A percentile compares a stretch with the other conserved stretches of the same genome.
Conservation (phyloP, 106 monocot species). For the Triglochin maritima region DNA sequence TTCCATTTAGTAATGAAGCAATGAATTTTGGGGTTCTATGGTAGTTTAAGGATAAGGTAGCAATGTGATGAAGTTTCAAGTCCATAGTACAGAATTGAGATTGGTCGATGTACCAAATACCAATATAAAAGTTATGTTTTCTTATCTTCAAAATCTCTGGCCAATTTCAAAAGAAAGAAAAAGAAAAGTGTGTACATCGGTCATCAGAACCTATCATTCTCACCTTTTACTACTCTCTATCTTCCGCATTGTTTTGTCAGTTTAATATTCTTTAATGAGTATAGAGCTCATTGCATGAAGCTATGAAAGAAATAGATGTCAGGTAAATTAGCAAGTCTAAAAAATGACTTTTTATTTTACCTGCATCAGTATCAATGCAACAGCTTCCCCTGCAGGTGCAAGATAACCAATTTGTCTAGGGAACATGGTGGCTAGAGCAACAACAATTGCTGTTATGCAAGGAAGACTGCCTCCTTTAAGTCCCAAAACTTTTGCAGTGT, state of each 20-base stretch:
- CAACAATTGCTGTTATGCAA: conserved; percentile 60
- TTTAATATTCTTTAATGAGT: neutral
- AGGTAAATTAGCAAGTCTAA: neutral
- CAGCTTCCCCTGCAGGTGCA: conserved; percentile 74
- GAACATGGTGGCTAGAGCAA: conserved; percentile 51
- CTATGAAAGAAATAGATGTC: neutral
- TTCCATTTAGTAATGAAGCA: no score
- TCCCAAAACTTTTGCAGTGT: conserved; percentile 30
- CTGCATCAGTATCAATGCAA: conserved; percentile 86
- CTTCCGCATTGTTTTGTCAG: no score
- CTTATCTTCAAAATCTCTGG: no score
- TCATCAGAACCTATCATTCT: neutral
- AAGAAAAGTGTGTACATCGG: neutral
- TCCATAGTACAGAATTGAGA: no score
- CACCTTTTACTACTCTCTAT: no score
- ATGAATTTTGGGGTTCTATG: no score
- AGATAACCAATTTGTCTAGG: conserved; percentile 41
- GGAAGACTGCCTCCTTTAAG: conserved; percentile 74
- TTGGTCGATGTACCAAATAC: no score
- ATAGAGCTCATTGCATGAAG: neutral
- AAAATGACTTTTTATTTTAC: conserved; percentile 6
- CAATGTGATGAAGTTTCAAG: no score
- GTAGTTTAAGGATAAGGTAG: no score
- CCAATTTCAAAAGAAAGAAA: neutral
- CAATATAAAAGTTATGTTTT: no score